phyloP scores from a whole-genome alignment of 129 eudicot genomes.

The Chrysanthemum lavandulifolium region DNA sequence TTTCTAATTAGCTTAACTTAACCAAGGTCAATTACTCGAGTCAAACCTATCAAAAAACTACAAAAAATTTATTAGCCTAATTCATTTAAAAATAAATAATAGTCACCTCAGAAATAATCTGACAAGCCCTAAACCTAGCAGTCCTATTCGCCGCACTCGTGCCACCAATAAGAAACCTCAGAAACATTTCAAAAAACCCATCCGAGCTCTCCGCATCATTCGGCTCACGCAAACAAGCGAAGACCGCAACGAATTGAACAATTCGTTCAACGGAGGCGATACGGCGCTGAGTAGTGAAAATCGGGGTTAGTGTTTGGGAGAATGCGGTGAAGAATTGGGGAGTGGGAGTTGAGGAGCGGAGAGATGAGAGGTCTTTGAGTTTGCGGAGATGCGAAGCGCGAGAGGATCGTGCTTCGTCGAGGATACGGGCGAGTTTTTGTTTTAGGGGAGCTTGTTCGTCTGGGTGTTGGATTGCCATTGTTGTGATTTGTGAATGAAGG shows the following conservation, averaged over 20 bases:
- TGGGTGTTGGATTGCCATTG: slow-evolving; percentile 35
- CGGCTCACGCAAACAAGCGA: slow-evolving; percentile 40
- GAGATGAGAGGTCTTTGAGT: slow-evolving; percentile 71
- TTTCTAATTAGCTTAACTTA: too few relatives aligned
- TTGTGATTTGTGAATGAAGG: too few relatives aligned
- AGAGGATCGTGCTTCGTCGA: slow-evolving; percentile 69
- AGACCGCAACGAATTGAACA: slow-evolving; percentile 59
- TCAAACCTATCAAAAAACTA: too few relatives aligned
- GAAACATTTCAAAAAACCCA: slow-evolving; percentile 57
- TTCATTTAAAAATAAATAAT: background rate
- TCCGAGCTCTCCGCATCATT: slow-evolving; percentile 28
- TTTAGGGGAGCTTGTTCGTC: slow-evolving; percentile 41
- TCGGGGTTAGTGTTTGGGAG: slow-evolving; percentile 57
- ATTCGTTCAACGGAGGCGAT: slow-evolving; percentile 67
- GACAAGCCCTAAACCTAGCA: slow-evolving; percentile 88
- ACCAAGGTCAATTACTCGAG: too few relatives aligned
- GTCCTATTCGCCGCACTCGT: slow-evolving; percentile 66
- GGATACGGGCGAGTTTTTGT: slow-evolving; percentile 45
- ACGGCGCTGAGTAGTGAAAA: slow-evolving; percentile 75
- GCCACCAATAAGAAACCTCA: slow-evolving; percentile 60
- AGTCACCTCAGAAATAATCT: slow-evolving; percentile 88
- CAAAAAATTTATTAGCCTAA: slow-evolving; percentile 5
- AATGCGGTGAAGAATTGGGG: slow-evolving; percentile 57
- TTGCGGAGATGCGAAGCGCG: slow-evolving; percentile 86
- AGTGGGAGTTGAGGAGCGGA: slow-evolving; percentile 43